Evolutionary conservation across 2,329 filamentous ascomycete species (phyloP).

Genomic region (Cordyceps farinosa): DNA sequence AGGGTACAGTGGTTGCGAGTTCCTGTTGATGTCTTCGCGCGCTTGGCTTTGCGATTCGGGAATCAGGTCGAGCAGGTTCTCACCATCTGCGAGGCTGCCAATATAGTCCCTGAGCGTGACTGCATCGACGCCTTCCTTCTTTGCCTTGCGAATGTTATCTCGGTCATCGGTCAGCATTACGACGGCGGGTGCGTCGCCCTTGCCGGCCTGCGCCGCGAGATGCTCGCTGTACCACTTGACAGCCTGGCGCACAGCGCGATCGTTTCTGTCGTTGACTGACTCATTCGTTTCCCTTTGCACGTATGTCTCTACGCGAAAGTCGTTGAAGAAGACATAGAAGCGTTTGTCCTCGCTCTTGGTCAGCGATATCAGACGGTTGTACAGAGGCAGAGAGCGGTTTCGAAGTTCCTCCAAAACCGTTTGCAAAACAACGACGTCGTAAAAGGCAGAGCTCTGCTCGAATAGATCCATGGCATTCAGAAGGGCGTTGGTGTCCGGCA

Average conservation of each 20-base stretch:
- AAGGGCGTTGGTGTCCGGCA: constrained; percentile 94
- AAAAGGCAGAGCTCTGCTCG: constrained; percentile 85
- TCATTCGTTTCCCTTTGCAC: constrained; percentile 71
- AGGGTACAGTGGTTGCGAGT: constrained; percentile 71
- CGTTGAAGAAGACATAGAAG: constrained; percentile 99
- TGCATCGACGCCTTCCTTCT: constrained; percentile 67
- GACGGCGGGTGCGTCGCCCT: constrained; percentile 61
- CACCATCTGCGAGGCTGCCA: constrained; percentile 75
- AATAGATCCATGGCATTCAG: constrained; percentile 96
- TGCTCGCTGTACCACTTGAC: constrained; percentile 90
- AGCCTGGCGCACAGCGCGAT: constrained; percentile 81
- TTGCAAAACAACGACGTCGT: constrained; percentile 94
- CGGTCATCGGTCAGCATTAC: constrained; percentile 94
- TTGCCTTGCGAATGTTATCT: constrained; percentile 80
- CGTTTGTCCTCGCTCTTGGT: constrained; percentile 96
- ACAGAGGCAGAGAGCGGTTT: constrained; percentile 88
- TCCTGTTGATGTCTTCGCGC: constrained; percentile 53
- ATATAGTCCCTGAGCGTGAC: constrained; percentile 74
- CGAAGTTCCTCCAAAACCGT: constrained; percentile 95
- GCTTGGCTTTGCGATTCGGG: constrained; percentile 70
- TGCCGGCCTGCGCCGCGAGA: constrained; percentile 56
- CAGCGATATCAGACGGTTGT: constrained; percentile 85
- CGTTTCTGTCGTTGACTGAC: constrained; percentile 94
- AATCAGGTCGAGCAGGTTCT: constrained; percentile 89
- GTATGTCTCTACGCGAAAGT: constrained; percentile 91